A percentile compares a stretch with the other conserved stretches of the same genome.
These are phyloP conservation scores for Zasmidium angulare DNA, from an alignment of 2,329 filamentous ascomycete genomes.

Conservation along the genomic window DNA sequence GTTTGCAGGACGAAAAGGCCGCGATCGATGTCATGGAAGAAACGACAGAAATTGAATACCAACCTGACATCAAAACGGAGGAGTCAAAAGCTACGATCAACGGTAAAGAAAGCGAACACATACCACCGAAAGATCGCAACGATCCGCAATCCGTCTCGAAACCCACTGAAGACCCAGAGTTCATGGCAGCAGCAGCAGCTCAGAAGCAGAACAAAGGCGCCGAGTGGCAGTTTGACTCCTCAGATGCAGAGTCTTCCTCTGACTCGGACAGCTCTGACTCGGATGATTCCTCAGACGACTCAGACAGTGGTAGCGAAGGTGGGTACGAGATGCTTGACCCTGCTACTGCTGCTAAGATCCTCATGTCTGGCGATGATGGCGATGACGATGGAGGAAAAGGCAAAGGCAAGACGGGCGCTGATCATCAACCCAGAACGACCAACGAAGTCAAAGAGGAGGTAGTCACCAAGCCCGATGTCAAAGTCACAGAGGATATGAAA, in stretches of 20 bases:
- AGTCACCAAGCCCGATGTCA: conserved; percentile 68
- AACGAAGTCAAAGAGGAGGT: conserved; percentile 66
- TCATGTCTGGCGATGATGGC: conserved; percentile 79
- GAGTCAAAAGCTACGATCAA: conserved; percentile 4
- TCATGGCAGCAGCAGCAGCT: conserved; percentile 44
- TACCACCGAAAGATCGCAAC: conserved; percentile 8
- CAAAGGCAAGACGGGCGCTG: conserved; percentile 44
- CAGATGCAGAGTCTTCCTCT: conserved; percentile 62
- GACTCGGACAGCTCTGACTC: conserved; percentile 43
- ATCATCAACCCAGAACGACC: conserved; percentile 65
- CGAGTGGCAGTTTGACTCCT: conserved; percentile 75
- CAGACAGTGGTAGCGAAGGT: conserved; percentile 52
- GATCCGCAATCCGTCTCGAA: conserved; percentile 18
- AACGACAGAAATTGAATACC: conserved; percentile 16
- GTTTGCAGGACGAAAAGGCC: conserved; percentile 10
- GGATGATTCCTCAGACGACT: conserved; percentile 49
- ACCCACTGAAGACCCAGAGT: conserved; percentile 41
- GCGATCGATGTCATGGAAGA: conserved; percentile 13
- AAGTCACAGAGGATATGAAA: conserved; percentile 73
- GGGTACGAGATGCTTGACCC: conserved; percentile 73
- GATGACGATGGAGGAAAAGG: conserved; percentile 73
- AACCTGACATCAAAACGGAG: conserved; percentile 9
- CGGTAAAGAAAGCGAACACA: background rate
- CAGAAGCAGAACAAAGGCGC: conserved; percentile 57
- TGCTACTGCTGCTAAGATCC: conserved; percentile 77